Evolutionary conservation across 1,139 yeast genomes (phyloP), one percentile per base, ranked within the genome.

Genomic region (Saccharomyces uvarum): DNA sequence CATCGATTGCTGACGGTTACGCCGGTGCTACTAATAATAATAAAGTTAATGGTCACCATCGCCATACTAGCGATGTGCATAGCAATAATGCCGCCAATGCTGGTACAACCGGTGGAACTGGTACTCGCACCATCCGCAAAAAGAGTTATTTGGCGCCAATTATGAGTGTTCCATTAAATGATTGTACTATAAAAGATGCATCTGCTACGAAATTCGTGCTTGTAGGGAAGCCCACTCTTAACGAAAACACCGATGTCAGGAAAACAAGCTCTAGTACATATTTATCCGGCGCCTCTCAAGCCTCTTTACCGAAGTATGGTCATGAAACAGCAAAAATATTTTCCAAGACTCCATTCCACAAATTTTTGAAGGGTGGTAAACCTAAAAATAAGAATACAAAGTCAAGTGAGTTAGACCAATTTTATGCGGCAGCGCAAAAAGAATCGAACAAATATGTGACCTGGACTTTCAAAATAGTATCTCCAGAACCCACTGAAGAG

Each of bases 151-250:
- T 69, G 53, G 58, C 62, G 11, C 81, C 81, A 5, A 55, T 75
- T 2, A 65, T 70, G 57, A 76, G 80, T 28, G 72, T 75, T 50
- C 67, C 73, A 41, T 60, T 77, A 31, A 73, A 74, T 57, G 75
- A 74, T 53, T 69, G 72, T 49, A 65, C 68, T 19, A 62, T 77
- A 59, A 68, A 61, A 56, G 77, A 68, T 57, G 69, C 55, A 54
- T 65, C 61, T 60, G 77, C 69, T 2, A 61, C 53, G 48, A 72
- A 70, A 54, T 73, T 72, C 54, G 61, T 63, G 4, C 54, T 69
- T 2, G 62, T 57, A 11, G 68, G 70, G 3, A 63, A 57, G 24
- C 61, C 65, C 2, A 56, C 63, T 19, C 60, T 59, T 42, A 61
- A 56, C 42, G 65, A 61, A 38, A 38, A 19, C 8, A 26, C 26